Conservation (phyloP, 2,329 filamentous ascomycete species). For the Calonectria leucothoes region DNA sequence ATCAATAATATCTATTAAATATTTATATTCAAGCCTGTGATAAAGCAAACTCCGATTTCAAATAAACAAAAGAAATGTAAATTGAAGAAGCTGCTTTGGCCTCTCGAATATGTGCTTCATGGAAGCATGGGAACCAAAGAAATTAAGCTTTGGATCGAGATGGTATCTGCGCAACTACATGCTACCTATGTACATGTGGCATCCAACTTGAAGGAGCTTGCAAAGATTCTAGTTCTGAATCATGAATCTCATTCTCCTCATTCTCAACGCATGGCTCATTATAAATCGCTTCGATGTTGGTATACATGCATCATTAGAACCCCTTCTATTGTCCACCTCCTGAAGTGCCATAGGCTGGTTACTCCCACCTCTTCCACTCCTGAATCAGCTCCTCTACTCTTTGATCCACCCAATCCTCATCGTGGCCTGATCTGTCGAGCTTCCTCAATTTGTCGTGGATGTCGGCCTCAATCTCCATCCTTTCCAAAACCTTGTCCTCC, state of each 20-base stretch:
- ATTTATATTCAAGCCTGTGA: neutral
- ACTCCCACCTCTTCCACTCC: constrained; percentile 71
- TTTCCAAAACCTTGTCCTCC: constrained; percentile 65
- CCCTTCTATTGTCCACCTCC: constrained; percentile 11
- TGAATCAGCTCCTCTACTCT: constrained; percentile 62
- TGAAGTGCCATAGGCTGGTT: constrained; percentile 35
- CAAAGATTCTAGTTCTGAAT: constrained; percentile 5
- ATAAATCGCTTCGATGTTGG: constrained; percentile 26
- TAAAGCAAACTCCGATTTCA: no score
- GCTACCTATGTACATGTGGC: neutral
- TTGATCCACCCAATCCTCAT: constrained; percentile 52
- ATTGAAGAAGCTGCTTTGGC: neutral
- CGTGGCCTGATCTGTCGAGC: constrained; percentile 51
- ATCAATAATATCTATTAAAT: neutral
- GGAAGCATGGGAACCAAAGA: neutral
- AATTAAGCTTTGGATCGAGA: neutral
- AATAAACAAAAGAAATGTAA: neutral
- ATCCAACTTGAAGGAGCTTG: constrained; percentile 1
- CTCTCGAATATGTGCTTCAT: neutral
- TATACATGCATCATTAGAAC: constrained; percentile 34
- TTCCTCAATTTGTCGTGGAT: constrained; percentile 66
- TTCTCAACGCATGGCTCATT: constrained; percentile 31
- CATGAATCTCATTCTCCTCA: constrained; percentile 31
- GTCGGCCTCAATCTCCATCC: constrained; percentile 69
- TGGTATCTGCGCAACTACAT: neutral